Evolutionary conservation across 2,329 filamentous ascomycete genomes (phyloP).

Genomic region (Aureobasidium lini): DNA sequence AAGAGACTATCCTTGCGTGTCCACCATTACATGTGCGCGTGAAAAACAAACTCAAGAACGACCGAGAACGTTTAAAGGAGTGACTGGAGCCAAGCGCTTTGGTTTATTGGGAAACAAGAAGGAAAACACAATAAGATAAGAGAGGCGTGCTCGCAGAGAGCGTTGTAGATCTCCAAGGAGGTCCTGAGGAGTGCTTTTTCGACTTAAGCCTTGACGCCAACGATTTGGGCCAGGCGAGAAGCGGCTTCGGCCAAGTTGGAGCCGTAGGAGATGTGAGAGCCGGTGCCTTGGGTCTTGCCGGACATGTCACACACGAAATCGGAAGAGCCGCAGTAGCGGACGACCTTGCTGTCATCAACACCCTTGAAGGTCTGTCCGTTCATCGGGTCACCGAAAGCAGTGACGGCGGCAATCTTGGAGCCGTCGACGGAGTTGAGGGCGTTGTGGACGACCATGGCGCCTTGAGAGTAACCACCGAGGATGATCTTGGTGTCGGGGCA

Average conservation of each 20-base stretch:
- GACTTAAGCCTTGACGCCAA: conserved; percentile 3
- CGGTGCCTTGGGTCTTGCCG: conserved; percentile 17
- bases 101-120: background rate
- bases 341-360: conserved; percentile 19
- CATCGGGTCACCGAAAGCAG: conserved; percentile 24
- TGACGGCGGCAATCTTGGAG: conserved; percentile 22
- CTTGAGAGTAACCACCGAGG: conserved; percentile 24
- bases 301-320: conserved; percentile 20
- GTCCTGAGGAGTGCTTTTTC: background rate
- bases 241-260: conserved; percentile 20
- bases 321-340: conserved; percentile 20
- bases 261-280: conserved; percentile 22
- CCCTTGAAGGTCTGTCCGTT: conserved; percentile 21
- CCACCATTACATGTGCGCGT: no score
- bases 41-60: no score
- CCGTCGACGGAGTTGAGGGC: conserved; percentile 19
- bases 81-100: background rate
- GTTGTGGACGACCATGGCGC: conserved; percentile 21
- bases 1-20: no score
- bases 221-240: conserved; percentile 16
- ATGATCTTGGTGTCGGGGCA: conserved; percentile 25
- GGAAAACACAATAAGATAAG: background rate
- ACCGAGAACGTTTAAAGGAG: background rate
- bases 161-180: background rate
- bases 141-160: background rate